Percentiles rank a stretch among this genome's conserved stretches.
phyloP scores from a whole-genome alignment of 208 protist genomes.

The Wallacemonas sp. region DNA sequence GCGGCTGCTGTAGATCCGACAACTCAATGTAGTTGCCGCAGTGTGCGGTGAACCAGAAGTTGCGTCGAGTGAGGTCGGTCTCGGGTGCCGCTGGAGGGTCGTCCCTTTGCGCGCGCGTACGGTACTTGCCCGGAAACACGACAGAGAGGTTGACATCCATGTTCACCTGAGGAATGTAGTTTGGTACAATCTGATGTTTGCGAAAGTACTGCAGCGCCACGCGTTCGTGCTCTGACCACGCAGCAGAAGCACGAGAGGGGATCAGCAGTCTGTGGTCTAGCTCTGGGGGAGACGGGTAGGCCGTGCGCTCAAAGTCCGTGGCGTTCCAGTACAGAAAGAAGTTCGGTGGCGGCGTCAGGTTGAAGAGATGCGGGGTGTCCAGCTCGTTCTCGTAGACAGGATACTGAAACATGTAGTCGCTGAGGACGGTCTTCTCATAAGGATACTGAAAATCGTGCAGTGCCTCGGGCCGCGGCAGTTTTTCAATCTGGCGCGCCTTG shows the following conservation, averaged over 20 bases:
- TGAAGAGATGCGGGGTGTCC: conserved; percentile 86
- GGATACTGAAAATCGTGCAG: conserved; percentile 91
- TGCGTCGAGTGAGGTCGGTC: conserved; percentile 50
- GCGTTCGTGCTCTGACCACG: conserved; percentile 59
- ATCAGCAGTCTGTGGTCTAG: conserved; percentile 74
- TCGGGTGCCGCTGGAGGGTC: conserved; percentile 56
- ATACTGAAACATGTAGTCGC: conserved; percentile 90
- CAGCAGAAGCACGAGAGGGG: conserved; percentile 25
- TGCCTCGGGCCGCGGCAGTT: conserved; percentile 79
- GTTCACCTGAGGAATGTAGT: conserved; percentile 63
- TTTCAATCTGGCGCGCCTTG: conserved; percentile 87
- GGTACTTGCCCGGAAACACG: conserved; percentile 73
- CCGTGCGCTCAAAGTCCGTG: conserved; percentile 77
- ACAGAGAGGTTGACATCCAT: conserved; percentile 86
- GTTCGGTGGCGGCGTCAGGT: conserved; percentile 79
- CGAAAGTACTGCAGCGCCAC: conserved; percentile 59
- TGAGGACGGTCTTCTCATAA: conserved; percentile 88
- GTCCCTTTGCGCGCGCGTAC: conserved; percentile 43
- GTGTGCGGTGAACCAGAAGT: conserved; percentile 92
- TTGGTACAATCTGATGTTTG: conserved; percentile 82
- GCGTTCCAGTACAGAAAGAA: conserved; percentile 91
- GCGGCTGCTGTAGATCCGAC: conserved; percentile 78
- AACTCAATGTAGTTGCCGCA: conserved; percentile 92
- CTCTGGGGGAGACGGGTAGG: conserved; percentile 63
- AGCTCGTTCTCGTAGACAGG: conserved; percentile 89